Evolutionary conservation across 768 basidiomycete species (phyloP).

Genomic region (Sarcomyxa edulis): DNA sequence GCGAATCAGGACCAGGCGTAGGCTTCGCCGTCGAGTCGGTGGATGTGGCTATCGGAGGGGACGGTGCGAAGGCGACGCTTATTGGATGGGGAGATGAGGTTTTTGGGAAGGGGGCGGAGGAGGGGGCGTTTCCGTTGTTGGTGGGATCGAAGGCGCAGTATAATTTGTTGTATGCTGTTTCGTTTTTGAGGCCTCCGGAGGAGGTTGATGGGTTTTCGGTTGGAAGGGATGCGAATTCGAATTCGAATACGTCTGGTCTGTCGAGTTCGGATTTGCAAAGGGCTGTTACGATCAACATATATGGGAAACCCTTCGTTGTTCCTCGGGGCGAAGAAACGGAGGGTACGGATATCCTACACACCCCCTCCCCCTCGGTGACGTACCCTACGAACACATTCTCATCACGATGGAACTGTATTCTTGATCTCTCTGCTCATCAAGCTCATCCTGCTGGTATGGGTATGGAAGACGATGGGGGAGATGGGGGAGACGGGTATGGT

Average conservation of each 20-base stretch:
- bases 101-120: constrained; percentile 28
- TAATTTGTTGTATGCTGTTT: constrained; percentile 87
- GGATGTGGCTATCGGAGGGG: constrained; percentile 70
- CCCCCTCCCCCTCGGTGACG: constrained; percentile 13
- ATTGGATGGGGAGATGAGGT: constrained; percentile 57
- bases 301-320: constrained; percentile 60
- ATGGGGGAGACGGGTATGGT: constrained; percentile 23
- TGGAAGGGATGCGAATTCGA: constrained; percentile 17
- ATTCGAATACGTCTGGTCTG: constrained; percentile 14
- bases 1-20: constrained; percentile 51
- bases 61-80: constrained; percentile 42
- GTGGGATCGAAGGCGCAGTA: constrained; percentile 77
- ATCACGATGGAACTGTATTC: constrained; percentile 86
- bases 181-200: constrained; percentile 64
- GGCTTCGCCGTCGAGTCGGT: constrained; percentile 76
- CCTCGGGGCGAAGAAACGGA: constrained; percentile 9
- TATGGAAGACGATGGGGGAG: constrained; percentile 26
- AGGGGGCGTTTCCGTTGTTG: constrained; percentile 61
- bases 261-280: constrained; percentile 52
- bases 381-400: constrained; percentile 76
- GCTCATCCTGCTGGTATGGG: constrained; percentile 20
- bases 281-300: constrained; percentile 75
- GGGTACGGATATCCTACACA: constrained; percentile 10
- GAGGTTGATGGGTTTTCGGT: constrained; percentile 42
- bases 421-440: constrained; percentile 59